phyloP scores from a whole-genome alignment of 352 stramenopile genomes.

The Phytopythium vexans region DNA sequence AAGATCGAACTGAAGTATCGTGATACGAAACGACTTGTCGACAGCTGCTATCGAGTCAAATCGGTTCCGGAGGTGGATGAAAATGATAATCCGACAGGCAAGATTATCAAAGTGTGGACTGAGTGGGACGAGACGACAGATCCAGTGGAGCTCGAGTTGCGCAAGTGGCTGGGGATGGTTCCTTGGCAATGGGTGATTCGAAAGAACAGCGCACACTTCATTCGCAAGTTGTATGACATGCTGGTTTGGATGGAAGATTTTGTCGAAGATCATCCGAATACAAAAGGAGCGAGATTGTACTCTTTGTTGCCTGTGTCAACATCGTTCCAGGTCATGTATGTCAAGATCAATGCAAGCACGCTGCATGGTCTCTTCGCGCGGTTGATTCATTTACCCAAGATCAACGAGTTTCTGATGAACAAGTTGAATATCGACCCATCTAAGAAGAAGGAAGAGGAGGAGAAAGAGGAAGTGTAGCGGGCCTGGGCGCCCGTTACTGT shows the following conservation, averaged over 20 bases:
- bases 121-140: slow-evolving; percentile 4
- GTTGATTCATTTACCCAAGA: neutral
- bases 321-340: slow-evolving; percentile 4
- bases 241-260: slow-evolving; percentile 3
- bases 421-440: slow-evolving; percentile 1
- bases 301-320: slow-evolving; percentile 6
- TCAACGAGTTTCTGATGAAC: neutral
- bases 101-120: slow-evolving; percentile 2
- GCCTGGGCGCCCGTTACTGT: too few relatives aligned
- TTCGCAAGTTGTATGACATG: slow-evolving; percentile 5
- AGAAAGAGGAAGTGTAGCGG: neutral
- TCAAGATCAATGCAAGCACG: slow-evolving; percentile 13
- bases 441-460: neutral
- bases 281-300: slow-evolving; percentile 7
- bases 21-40: neutral
- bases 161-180: slow-evolving; percentile 5
- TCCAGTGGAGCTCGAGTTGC: slow-evolving; percentile 7
- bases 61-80: neutral
- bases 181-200: slow-evolving; percentile 3
- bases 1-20: slow-evolving; percentile 3
- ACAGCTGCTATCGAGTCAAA: slow-evolving; percentile 7
- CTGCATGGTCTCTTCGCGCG: slow-evolving; percentile 5
- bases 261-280: slow-evolving; percentile 1
- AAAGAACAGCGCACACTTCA: slow-evolving; percentile 5
- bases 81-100: neutral